These are phyloP conservation scores for Colletotrichum orchidophilum DNA, from an alignment of 2,329 filamentous ascomycete species.

Conservation along the genomic window DNA sequence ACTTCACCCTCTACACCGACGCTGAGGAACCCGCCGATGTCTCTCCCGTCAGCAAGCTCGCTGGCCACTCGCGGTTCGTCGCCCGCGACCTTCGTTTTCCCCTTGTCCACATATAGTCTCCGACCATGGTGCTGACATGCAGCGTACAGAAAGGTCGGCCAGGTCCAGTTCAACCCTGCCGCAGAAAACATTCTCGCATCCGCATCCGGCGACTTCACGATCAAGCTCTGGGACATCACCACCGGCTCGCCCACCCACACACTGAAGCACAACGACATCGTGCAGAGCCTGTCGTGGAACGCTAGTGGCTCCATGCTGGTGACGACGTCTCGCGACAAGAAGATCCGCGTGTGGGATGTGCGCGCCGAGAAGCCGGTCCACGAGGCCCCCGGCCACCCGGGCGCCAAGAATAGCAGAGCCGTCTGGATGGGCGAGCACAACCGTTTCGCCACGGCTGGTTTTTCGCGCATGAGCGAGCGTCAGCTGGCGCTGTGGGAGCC, in stretches of 20 bases:
- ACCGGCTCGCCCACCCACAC: conserved; percentile 78
- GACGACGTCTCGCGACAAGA: conserved; percentile 98
- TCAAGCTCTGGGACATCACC: conserved; percentile 96
- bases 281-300: conserved; percentile 96
- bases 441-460: conserved; percentile 93
- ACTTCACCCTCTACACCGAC: conserved; percentile 86
- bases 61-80: conserved; percentile 82
- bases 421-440: conserved; percentile 99
- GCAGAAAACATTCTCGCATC: conserved; percentile 96
- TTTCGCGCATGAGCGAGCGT: conserved; percentile 97
- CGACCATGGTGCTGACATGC: conserved; percentile 3
- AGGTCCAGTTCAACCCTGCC: conserved; percentile 96
- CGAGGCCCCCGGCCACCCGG: conserved; percentile 85
- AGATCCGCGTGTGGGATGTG: conserved; percentile 96
- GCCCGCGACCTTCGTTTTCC: conserved; percentile 5
- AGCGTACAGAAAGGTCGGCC: conserved; percentile 84
- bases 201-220: conserved; percentile 90
- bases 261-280: conserved; percentile 88
- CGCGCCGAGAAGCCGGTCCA: conserved; percentile 89
- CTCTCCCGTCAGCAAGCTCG: conserved; percentile 80
- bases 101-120: background rate
- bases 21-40: conserved; percentile 86
- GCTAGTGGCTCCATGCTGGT: conserved; percentile 86
- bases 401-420: conserved; percentile 96
- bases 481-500: conserved; percentile 97